A percentile compares a stretch with the other conserved stretches of the same genome.
phyloP scores from a whole-genome alignment of 2,329 filamentous ascomycete genomes.

The Scedosporium dehoogii region DNA sequence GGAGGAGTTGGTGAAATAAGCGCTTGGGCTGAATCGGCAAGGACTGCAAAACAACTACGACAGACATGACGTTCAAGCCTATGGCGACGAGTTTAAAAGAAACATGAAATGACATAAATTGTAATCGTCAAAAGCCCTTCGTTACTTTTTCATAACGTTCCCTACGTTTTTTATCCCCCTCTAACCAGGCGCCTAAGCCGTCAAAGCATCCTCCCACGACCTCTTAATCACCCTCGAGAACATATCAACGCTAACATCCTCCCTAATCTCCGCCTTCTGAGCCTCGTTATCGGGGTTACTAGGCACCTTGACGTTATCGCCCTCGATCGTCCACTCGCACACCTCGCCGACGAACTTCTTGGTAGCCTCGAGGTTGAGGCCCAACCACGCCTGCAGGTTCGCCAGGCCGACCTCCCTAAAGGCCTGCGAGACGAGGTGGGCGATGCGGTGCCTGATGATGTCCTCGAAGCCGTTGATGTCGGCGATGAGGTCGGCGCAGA shows the following conservation, averaged over 20 bases:
- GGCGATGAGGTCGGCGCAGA: conserved; percentile 90
- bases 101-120: conserved; percentile 1
- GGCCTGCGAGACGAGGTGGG: conserved; percentile 71
- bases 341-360: conserved; percentile 75
- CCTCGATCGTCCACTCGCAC: conserved; percentile 75
- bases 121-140: not conserved
- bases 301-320: conserved; percentile 63
- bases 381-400: conserved; percentile 67
- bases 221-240: conserved; percentile 71
- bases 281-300: conserved; percentile 96
- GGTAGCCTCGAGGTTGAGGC: conserved; percentile 56
- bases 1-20: conserved; percentile 58
- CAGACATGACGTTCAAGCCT: too few species aligned
- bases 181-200: not conserved
- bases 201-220: conserved; percentile 62
- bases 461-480: conserved; percentile 96
- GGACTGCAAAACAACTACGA: too few species aligned
- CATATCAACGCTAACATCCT: conserved; percentile 88
- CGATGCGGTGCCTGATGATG: conserved; percentile 80
- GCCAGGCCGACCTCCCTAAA: conserved; percentile 62
- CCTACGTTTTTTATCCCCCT: not conserved
- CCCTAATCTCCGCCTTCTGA: conserved; percentile 86
- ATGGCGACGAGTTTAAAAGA: conserved; percentile 13
- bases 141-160: not conserved
- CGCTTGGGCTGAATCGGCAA: too few species aligned